Percentiles rank a stretch among this genome's conserved stretches.
Conservation (phyloP, 345 rosid genomes). For the Anastatica hierochuntica region DNA sequence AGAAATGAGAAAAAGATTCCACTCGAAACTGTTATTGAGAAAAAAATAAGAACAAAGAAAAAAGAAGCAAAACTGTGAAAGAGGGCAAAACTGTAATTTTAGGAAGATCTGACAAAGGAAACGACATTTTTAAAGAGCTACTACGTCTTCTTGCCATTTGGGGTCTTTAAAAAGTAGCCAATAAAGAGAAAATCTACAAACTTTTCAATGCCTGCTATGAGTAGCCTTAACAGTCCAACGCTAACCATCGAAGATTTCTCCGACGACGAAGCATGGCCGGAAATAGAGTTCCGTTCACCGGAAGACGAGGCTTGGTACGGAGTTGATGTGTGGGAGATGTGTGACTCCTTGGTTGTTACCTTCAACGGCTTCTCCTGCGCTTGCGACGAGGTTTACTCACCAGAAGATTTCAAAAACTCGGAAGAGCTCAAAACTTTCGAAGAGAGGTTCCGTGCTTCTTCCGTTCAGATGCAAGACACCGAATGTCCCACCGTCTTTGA, state of each 20-base stretch:
- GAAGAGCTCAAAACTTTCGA: conserved; percentile 11
- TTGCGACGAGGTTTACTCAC: conserved; percentile 15
- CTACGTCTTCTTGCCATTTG: too few relatives aligned
- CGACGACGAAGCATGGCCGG: conserved; percentile 13
- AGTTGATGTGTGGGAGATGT: conserved; percentile 4
- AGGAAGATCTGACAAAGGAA: neutral
- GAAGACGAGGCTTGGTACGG: conserved; percentile 24
- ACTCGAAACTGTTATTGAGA: too few relatives aligned
- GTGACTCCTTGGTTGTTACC: conserved; percentile 6
- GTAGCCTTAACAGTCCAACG: neutral
- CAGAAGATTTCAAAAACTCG: conserved; percentile 10
- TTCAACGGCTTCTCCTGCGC: conserved; percentile 16
- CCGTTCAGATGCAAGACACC: conserved; percentile 17
- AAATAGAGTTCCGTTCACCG: conserved; percentile 20
- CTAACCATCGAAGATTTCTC: neutral
- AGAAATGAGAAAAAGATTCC: too few relatives aligned
- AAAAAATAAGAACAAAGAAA: too few relatives aligned
- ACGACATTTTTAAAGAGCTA: neutral
- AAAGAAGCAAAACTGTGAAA: too few relatives aligned
- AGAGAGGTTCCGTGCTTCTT: conserved; percentile 14
- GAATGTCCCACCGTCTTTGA: neutral
- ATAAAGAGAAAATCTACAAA: too few relatives aligned
- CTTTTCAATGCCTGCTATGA: neutral
- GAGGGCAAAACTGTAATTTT: too few relatives aligned
- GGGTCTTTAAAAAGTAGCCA: neutral